A percentile compares a stretch with the other conserved stretches of the same genome.
Evolutionary conservation across 176 grass and related monocot species (phyloP).

Genomic region (Avena sativa): DNA sequence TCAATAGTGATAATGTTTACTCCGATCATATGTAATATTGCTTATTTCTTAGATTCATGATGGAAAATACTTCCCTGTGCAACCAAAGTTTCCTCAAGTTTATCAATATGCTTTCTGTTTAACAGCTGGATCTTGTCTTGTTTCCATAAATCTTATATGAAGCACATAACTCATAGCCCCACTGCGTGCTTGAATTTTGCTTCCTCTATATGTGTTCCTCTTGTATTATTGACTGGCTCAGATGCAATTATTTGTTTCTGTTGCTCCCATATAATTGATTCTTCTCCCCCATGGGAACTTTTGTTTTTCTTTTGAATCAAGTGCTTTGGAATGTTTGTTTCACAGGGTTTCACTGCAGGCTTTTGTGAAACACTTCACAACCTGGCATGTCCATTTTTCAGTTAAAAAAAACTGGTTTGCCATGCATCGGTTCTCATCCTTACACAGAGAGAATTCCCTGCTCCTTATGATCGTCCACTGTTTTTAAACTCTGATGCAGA

Average conservation of each 20-base stretch:
- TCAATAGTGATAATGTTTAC: constrained; percentile 14
- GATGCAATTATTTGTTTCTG: neutral
- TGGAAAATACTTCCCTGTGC: neutral
- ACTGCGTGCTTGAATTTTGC: constrained; percentile 21
- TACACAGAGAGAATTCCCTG: constrained; percentile 22
- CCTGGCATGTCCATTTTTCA: neutral
- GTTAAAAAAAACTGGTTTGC: too few relatives aligned
- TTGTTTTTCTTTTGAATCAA: constrained; percentile 29
- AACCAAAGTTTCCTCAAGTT: constrained; percentile 2
- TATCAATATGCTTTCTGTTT: constrained; percentile 30
- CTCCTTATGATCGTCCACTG: neutral
- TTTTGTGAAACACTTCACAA: constrained; percentile 27
- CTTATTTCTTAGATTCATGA: constrained; percentile 35
- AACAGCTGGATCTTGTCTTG: constrained; percentile 21
- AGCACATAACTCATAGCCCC: neutral
- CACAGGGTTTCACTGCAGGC: neutral
- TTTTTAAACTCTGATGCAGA: constrained; percentile 25
- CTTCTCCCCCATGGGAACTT: neutral
- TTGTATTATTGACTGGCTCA: constrained; percentile 8
- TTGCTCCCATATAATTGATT: constrained; percentile 21
- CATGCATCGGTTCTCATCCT: constrained; percentile 7
- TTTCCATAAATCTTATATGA: constrained; percentile 9
- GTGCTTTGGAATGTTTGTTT: constrained; percentile 14
- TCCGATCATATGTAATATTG: constrained; percentile 35
- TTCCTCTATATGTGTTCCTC: constrained; percentile 20